Evolutionary conservation across 2,329 filamentous ascomycete genomes (phyloP).

Genomic region (Colletotrichum zoysiae): DNA sequence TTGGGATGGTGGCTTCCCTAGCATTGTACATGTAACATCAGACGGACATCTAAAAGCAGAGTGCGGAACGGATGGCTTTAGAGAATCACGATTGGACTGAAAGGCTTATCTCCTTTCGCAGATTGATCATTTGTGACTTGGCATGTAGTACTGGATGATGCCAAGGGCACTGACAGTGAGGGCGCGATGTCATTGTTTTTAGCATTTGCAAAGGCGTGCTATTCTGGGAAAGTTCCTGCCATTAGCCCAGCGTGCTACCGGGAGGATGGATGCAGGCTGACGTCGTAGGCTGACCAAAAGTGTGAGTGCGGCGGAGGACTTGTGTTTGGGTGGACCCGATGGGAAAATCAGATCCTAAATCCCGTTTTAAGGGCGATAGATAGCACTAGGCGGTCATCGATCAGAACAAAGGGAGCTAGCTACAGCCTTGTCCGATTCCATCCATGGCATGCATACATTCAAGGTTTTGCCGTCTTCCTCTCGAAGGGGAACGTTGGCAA

Average conservation of each 20-base stretch:
- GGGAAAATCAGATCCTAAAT: slow-evolving; percentile 33
- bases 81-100: slow-evolving; percentile 41
- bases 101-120: slow-evolving; percentile 3
- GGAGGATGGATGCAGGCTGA: slow-evolving; percentile 37
- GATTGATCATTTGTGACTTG: neutral
- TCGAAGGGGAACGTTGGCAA: slow-evolving; percentile 6
- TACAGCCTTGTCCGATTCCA: neutral
- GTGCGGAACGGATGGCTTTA: slow-evolving; percentile 37
- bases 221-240: slow-evolving; percentile 18
- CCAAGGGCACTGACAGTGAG: neutral
- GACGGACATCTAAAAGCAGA: slow-evolving; percentile 40
- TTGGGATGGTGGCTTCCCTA: slow-evolving; percentile 34
- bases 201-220: neutral
- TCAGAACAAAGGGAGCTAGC: slow-evolving; percentile 10
- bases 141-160: neutral
- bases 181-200: neutral
- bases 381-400: slow-evolving; percentile 15
- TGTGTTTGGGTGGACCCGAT: slow-evolving; percentile 27
- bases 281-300: slow-evolving; percentile 37
- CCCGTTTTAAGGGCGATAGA: slow-evolving; percentile 17
- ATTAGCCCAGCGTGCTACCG: neutral
- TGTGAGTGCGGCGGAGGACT: slow-evolving; percentile 23
- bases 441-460: neutral
- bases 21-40: slow-evolving; percentile 45
- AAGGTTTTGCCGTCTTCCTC: slow-evolving; percentile 11